Base-by-base conservation (phyloP, 352 stramenopile genomes). In the Plasmopara halstedii region DNA sequence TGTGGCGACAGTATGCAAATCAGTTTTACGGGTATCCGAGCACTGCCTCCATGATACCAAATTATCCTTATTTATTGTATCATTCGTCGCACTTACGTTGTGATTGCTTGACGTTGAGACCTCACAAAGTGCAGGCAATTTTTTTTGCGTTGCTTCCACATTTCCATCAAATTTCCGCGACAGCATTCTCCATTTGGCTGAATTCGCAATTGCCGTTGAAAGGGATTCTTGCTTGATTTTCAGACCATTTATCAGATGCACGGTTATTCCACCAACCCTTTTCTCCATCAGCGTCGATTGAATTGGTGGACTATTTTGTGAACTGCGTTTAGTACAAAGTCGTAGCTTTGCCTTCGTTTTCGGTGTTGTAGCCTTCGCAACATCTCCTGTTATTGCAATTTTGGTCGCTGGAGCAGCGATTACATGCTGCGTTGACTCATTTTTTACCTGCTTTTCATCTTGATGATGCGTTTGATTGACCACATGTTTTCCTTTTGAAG, bases 111-210 rank as follows among this genome's bases (percentile, higher is more conserved):
- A 32, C 18, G 18, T 18, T 5, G 53, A 32, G 18, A 66, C 53
- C 29, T 67, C 58, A 50, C 64, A 67, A 3, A 67, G 27, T 6
- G 42, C 49, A 4, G 58, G 54, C n/a, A 56, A 64, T 43, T 59
- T 52, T 6, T 42, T 52, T 6, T 42, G 50, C 37, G 51, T 44
- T 29, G 37, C 45, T 29, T 23, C 14, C 7, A 37, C 26, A 23
- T 64, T 38, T 20, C 44, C 54, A 10, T 55, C 36, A 21, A 46
- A 26, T 1, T 59, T 38, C 14, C 53, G 19, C 2, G 29, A 35
- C 10, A 58, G 48, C 6, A 53, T 56, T 11, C 43, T 34, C 45
- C 53, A 54, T 36, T 32, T 64, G 5, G 25, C 25, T 29, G 25
- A 10, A 6, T 6, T 29, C 25, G 11, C 25, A 29, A 40, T 21